Base-by-base conservation (phyloP, 768 basidiomycete species). In the Suillus ampliporus region DNA sequence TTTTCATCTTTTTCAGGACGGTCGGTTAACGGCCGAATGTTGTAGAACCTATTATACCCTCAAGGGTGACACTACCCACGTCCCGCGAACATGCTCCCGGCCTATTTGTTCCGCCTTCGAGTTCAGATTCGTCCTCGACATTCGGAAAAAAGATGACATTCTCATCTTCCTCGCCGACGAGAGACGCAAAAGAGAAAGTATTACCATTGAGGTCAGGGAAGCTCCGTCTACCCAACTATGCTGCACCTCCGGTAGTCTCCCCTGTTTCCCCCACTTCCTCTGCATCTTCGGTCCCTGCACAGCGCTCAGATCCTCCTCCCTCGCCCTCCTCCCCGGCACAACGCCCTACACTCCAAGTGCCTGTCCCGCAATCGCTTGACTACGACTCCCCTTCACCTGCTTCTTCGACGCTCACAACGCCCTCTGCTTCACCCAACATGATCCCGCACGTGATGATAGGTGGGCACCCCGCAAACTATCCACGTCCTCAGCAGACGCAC, bases 141-240 rank as follows among this genome's bases (percentile, higher is more conserved):
- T 61, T 57, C 51, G 44, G n/a, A 4, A 28, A 31, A n/a, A 62
- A 48, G 50, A 38, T 37, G 21, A 28, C 46, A 7, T 48, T 44
- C 8, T 23, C 13, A 40, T 38, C 23, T 17, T 40, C 34, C 38
- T 47, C 5, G 26, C 64, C 26, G 5, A 21, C 21, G 7, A 28
- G 31, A 40, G 38, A 47, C 5, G 43, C 34, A 9, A 34, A 46
- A 10, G 54, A 64, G 5, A 56, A 38, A 26, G 47, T 23, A n/a
- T 43, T 31, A 9, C 48, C 61, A 3, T 21, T 48, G 4, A 64
- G 61, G 2, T 26, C 61, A 1, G 76, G 74, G 23, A 71, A 68
- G 64, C 67, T 79, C 53, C 66, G 54, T 44, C 62, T 79, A 3
- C 62, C 68, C 58, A 79, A 79, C 56, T 79, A 79, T 52, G 73